Conservation (phyloP, 1,284 basidiomycete species). For the Fomitopsis betulina region DNA sequence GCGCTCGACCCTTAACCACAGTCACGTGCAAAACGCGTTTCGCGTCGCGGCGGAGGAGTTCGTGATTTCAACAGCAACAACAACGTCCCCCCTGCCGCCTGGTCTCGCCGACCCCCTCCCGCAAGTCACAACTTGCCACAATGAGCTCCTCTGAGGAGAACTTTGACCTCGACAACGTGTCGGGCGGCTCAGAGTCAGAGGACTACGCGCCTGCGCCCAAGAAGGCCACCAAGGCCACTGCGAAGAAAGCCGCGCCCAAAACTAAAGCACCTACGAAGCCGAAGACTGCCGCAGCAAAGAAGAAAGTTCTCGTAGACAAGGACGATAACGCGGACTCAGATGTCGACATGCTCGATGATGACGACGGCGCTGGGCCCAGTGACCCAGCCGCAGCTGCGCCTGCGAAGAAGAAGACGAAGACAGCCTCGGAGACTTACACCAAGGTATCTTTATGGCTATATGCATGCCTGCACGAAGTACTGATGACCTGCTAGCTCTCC, state of each 20-base stretch:
- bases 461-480: slow-evolving; percentile 1
- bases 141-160: slow-evolving; percentile 67
- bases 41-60: background rate
- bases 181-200: slow-evolving; percentile 50
- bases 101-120: background rate
- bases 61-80: background rate
- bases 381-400: slow-evolving; percentile 29
- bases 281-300: slow-evolving; percentile 54
- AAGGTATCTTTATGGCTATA: slow-evolving; percentile 51
- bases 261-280: slow-evolving; percentile 35
- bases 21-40: slow-evolving; percentile 4
- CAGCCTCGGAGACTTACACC: slow-evolving; percentile 88
- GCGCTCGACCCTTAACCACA: background rate
- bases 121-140: slow-evolving; percentile 1
- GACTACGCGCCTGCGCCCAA: slow-evolving; percentile 57
- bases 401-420: slow-evolving; percentile 82
- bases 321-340: slow-evolving; percentile 47
- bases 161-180: slow-evolving; percentile 50
- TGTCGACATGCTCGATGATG: slow-evolving; percentile 35
- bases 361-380: slow-evolving; percentile 36
- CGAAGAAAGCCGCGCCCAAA: slow-evolving; percentile 37
- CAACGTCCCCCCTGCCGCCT: background rate
- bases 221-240: slow-evolving; percentile 38
- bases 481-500: slow-evolving; percentile 59
- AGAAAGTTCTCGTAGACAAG: slow-evolving; percentile 64